These are phyloP conservation scores for Cerrena zonata DNA, from an alignment of 1,284 basidiomycete genomes.

Conservation along the genomic window DNA sequence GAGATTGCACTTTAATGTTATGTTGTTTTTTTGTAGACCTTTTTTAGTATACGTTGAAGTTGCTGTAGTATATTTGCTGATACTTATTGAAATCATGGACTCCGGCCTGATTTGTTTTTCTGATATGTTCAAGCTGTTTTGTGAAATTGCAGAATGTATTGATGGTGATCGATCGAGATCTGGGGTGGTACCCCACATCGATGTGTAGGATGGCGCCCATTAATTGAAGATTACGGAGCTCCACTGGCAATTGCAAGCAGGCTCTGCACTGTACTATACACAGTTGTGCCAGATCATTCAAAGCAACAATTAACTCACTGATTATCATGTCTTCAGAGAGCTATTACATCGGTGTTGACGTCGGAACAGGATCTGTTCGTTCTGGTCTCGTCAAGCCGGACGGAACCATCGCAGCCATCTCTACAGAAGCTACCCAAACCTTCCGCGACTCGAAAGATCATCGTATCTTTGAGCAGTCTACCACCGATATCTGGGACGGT, in stretches of 20 bases:
- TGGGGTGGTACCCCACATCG: no score
- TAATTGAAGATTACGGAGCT: neutral
- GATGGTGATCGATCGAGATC: neutral
- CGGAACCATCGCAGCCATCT: constrained; percentile 76
- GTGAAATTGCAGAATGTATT: neutral
- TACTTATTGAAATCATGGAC: neutral
- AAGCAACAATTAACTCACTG: neutral
- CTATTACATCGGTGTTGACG: constrained; percentile 69
- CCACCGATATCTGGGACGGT: constrained; percentile 79
- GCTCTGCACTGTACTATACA: no score
- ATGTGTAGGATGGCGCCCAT: neutral
- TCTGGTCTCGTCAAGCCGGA: constrained; percentile 76
- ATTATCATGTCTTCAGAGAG: constrained; percentile 1
- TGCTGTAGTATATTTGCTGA: neutral
- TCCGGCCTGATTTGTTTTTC: neutral
- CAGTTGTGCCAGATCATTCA: no score
- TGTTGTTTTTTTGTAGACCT: neutral
- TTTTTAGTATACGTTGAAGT: neutral
- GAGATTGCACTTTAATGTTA: neutral
- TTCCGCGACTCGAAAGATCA: constrained; percentile 82
- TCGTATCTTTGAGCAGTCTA: constrained; percentile 93
- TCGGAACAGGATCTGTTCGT: constrained; percentile 90
- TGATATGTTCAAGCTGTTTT: no score
- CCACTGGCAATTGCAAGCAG: no score
- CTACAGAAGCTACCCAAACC: constrained; percentile 74